phyloP scores from a whole-genome alignment of 2,329 filamentous ascomycete species.

The Periconia sp. region DNA sequence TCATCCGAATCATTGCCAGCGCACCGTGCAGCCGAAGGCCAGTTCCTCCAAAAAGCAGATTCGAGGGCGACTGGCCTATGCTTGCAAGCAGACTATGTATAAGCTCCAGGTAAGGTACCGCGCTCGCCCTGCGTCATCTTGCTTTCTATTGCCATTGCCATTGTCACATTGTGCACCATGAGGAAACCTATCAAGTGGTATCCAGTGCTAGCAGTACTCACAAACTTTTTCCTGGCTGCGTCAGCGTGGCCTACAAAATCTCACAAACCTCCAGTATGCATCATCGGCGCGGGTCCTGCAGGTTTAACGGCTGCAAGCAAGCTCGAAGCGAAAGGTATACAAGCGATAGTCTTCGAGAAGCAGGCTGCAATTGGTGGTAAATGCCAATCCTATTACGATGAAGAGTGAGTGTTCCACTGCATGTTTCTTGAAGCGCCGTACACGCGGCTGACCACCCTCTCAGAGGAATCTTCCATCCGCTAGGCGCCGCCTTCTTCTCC shows the following conservation, averaged over 20 bases:
- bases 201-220: slow-evolving; percentile 27
- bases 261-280: slow-evolving; percentile 41
- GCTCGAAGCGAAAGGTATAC: slow-evolving; percentile 42
- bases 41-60: slow-evolving; percentile 20
- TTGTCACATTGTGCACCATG: slow-evolving; percentile 20
- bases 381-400: slow-evolving; percentile 46
- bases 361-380: slow-evolving; percentile 44
- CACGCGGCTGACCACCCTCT: slow-evolving; percentile 41
- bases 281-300: slow-evolving; percentile 46
- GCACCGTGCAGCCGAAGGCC: slow-evolving; percentile 43
- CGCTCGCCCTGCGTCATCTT: slow-evolving; percentile 26
- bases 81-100: slow-evolving; percentile 28
- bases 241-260: slow-evolving; percentile 33
- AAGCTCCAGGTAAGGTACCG: background rate
- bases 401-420: slow-evolving; percentile 39
- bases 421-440: slow-evolving; percentile 17
- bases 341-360: slow-evolving; percentile 45
- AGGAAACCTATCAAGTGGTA: slow-evolving; percentile 27
- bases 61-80: slow-evolving; percentile 16
- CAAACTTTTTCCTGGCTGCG: slow-evolving; percentile 26
- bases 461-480: slow-evolving; percentile 47
- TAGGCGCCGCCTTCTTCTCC: slow-evolving; percentile 48
- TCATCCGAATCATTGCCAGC: slow-evolving; percentile 38
- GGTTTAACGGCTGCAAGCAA: slow-evolving; percentile 42
- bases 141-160: slow-evolving; percentile 21